phyloP scores from a whole-genome alignment of 805 yeast species.

The Suhomyces vadensis region DNA sequence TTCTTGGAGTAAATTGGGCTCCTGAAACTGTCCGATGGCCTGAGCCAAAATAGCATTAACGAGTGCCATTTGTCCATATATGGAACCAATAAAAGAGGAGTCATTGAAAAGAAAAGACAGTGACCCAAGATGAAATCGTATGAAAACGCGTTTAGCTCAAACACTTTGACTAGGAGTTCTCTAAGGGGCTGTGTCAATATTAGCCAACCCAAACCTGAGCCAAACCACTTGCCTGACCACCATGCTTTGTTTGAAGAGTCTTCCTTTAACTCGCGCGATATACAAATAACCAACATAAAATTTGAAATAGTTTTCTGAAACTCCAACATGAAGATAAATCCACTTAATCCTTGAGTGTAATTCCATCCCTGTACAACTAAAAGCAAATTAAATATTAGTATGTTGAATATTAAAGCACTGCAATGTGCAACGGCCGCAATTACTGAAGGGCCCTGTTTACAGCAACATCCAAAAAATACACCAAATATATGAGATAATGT shows the following conservation, averaged over 20 bases:
- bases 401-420: constrained; percentile 31
- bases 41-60: constrained; percentile 51
- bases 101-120: constrained; percentile 36
- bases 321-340: constrained; percentile 37
- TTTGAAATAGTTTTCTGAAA: constrained; percentile 39
- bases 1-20: constrained; percentile 43
- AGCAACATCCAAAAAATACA: constrained; percentile 34
- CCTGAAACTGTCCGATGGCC: constrained; percentile 36
- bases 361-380: constrained; percentile 46
- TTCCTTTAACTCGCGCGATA: constrained; percentile 45
- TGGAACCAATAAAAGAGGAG: constrained; percentile 47
- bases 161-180: constrained; percentile 46
- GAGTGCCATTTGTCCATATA: constrained; percentile 51
- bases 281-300: constrained; percentile 27
- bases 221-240: constrained; percentile 57
- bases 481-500: constrained; percentile 40
- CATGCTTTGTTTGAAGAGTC: constrained; percentile 47
- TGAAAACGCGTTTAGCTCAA: constrained; percentile 47
- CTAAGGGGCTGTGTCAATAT: constrained; percentile 46
- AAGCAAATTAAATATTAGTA: constrained; percentile 37
- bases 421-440: constrained; percentile 45
- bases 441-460: constrained; percentile 32
- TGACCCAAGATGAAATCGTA: constrained; percentile 52
- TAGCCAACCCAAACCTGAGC: constrained; percentile 38
- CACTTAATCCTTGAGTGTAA: constrained; percentile 38